These are phyloP conservation scores for Phytophthora tentaculata DNA, from an alignment of 352 stramenopile species.

Conservation along the genomic window DNA sequence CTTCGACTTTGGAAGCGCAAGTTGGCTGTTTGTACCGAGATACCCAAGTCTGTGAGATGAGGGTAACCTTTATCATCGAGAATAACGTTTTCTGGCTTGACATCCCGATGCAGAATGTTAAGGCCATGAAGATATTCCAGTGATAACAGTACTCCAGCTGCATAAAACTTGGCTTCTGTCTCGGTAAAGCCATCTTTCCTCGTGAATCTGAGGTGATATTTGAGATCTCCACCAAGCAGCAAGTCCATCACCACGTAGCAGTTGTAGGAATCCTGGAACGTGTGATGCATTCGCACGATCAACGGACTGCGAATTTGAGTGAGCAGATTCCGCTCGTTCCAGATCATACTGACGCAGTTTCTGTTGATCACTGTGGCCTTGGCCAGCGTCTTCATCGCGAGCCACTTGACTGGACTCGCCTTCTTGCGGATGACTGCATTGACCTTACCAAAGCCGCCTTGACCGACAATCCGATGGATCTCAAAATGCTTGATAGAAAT, in stretches of 20 bases:
- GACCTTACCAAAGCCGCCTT: slow-evolving; percentile 80
- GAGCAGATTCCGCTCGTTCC: slow-evolving; percentile 78
- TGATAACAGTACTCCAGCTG: slow-evolving; percentile 61
- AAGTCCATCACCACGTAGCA: slow-evolving; percentile 87
- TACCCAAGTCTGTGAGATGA: slow-evolving; percentile 74
- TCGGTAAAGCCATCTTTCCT: slow-evolving; percentile 67
- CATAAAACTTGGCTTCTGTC: slow-evolving; percentile 60
- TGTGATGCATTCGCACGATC: slow-evolving; percentile 72
- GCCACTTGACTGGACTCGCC: slow-evolving; percentile 55
- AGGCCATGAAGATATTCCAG: slow-evolving; percentile 74
- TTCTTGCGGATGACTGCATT: slow-evolving; percentile 75
- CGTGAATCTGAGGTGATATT: slow-evolving; percentile 62
- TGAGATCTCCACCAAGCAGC: slow-evolving; percentile 73
- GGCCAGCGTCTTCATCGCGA: slow-evolving; percentile 77
- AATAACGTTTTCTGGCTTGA: slow-evolving; percentile 90
- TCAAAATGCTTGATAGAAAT: slow-evolving; percentile 69
- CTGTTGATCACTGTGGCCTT: slow-evolving; percentile 66
- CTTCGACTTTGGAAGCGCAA: slow-evolving; percentile 61
- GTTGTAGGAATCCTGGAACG: slow-evolving; percentile 67
- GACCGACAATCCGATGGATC: slow-evolving; percentile 68
- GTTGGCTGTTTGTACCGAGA: slow-evolving; percentile 58
- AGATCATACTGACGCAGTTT: slow-evolving; percentile 75
- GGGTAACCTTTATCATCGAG: slow-evolving; percentile 81
- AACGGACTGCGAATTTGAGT: slow-evolving; percentile 51
- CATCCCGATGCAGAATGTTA: slow-evolving; percentile 77